Evolutionary conservation across 2,329 filamentous ascomycete species (phyloP).

Genomic region (Trichoderma citrinoviride): DNA sequence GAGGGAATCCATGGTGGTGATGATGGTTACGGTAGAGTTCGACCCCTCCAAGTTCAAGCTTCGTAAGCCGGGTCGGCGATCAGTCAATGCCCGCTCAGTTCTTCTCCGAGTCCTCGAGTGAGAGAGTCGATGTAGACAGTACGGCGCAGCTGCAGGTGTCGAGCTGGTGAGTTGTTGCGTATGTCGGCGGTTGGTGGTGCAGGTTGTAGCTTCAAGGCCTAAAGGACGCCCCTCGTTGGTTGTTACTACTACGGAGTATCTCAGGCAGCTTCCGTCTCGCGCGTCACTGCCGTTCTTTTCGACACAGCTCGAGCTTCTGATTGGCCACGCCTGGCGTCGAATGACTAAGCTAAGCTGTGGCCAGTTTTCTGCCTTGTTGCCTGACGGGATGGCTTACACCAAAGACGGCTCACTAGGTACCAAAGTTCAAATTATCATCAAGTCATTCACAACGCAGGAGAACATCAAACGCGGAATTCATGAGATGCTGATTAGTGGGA

Average conservation of each 20-base stretch:
- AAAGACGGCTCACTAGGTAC: too few relatives aligned
- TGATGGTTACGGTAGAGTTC: neutral
- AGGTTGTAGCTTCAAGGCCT: slow-evolving; percentile 13
- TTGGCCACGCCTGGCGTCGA: neutral
- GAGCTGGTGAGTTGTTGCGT: neutral
- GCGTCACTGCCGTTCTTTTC: slow-evolving; percentile 36
- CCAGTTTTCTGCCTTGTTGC: slow-evolving; percentile 4
- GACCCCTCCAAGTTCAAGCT: neutral
- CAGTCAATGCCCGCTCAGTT: neutral
- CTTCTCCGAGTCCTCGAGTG: neutral
- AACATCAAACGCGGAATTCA: neutral
- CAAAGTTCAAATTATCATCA: too few relatives aligned
- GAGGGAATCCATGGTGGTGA: slow-evolving; percentile 74
- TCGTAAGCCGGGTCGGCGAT: neutral
- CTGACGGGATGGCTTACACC: neutral
- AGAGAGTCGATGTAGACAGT: neutral
- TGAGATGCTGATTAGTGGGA: neutral
- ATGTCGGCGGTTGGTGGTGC: slow-evolving; percentile 22
- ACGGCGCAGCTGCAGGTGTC: neutral
- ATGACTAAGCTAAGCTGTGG: neutral
- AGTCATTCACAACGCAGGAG: too few relatives aligned
- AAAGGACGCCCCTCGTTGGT: slow-evolving; percentile 10
- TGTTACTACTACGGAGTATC: neutral
- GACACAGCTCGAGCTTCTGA: neutral
- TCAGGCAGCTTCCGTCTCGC: slow-evolving; percentile 46